phyloP scores from a whole-genome alignment of 139 green algal genomes.

The Coccomyxa sp. region DNA sequence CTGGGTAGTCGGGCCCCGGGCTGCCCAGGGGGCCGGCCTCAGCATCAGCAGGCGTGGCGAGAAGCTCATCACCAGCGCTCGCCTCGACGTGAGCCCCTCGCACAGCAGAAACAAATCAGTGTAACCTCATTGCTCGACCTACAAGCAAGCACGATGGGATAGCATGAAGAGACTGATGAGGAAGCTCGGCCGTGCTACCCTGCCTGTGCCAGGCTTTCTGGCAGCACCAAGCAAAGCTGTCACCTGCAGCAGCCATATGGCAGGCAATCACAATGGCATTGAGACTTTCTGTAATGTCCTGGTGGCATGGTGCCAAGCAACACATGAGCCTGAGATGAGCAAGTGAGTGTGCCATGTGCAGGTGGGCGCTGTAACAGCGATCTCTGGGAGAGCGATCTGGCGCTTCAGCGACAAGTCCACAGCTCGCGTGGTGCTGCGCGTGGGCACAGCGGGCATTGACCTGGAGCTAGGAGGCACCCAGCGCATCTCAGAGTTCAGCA shows the following conservation, averaged over 20 bases:
- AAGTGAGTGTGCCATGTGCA: constrained; percentile 3
- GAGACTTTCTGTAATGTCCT: background rate
- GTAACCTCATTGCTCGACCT: too few species aligned
- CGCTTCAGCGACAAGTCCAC: constrained; percentile 8
- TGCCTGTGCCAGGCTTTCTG: too few species aligned
- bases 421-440: constrained; percentile 1
- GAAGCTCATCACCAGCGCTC: constrained; percentile 15
- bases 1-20: constrained; percentile 26
- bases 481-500: constrained; percentile 20
- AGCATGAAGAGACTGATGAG: too few species aligned
- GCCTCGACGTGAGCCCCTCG: constrained; percentile 21
- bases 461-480: constrained; percentile 31
- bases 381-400: constrained; percentile 15
- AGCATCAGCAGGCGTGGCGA: constrained; percentile 14
- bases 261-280: too few species aligned
- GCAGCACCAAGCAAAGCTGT: too few species aligned
- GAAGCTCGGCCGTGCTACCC: too few species aligned
- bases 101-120: too few species aligned
- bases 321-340: background rate
- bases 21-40: constrained; percentile 16
- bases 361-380: constrained; percentile 21
- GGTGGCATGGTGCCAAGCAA: background rate
- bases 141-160: too few species aligned
- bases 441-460: constrained; percentile 27
- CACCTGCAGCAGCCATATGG: background rate